A percentile compares a stretch with the other conserved stretches of the same genome.
These are phyloP conservation scores for Paramecium bursaria DNA, from an alignment of 73 alveolate genomes.

Conservation along the genomic window DNA sequence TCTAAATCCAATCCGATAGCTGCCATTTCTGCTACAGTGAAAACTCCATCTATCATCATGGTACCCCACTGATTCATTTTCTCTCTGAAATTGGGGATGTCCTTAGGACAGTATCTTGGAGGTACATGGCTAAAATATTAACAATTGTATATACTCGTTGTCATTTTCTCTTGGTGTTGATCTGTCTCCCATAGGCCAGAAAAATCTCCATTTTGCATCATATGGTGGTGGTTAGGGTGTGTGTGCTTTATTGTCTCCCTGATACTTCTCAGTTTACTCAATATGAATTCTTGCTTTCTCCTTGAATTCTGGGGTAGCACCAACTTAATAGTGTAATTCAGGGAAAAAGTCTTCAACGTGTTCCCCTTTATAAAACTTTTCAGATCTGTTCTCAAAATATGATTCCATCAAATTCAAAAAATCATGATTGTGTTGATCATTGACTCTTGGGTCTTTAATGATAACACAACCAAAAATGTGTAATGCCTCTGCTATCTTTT, in stretches of 20 bases:
- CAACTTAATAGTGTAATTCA: constrained; percentile 83
- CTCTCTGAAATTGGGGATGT: constrained; percentile 81
- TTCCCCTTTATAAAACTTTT: constrained; percentile 76
- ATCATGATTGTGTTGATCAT: constrained; percentile 80
- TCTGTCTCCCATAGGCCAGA: constrained; percentile 85
- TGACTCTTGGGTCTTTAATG: constrained; percentile 88
- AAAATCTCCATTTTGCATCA: constrained; percentile 95
- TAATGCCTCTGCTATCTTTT: constrained; percentile 81
- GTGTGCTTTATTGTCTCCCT: constrained; percentile 79
- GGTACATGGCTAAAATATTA: constrained; percentile 47
- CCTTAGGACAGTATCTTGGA: constrained; percentile 83
- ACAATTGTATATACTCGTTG: constrained; percentile 33
- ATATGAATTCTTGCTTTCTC: constrained; percentile 92
- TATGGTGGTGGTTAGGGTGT: constrained; percentile 91
- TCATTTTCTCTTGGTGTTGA: constrained; percentile 71
- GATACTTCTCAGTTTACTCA: constrained; percentile 67
- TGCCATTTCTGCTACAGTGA: constrained; percentile 91
- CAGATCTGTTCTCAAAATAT: constrained; percentile 78
- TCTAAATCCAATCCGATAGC: constrained; percentile 88
- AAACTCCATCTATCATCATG: constrained; percentile 84
- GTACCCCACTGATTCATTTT: constrained; percentile 91
- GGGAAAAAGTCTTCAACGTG: constrained; percentile 82
- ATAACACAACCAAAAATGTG: constrained; percentile 83
- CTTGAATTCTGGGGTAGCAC: constrained; percentile 88
- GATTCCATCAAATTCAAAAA: constrained; percentile 86